Base-by-base conservation (phyloP, 2,329 filamentous ascomycete species). In the Cordyceps javanica region DNA sequence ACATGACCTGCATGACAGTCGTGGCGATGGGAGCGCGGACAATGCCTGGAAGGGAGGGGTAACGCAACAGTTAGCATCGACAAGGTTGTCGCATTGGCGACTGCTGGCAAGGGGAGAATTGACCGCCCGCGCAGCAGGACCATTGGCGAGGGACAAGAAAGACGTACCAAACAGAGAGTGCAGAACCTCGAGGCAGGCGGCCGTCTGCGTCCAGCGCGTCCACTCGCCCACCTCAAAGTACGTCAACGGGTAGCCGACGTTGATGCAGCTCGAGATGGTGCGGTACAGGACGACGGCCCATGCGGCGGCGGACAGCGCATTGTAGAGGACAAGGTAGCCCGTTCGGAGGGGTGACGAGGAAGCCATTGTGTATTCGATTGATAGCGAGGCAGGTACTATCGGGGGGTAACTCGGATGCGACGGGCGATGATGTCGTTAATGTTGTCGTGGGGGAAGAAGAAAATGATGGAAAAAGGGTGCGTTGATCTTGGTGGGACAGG, bases 1-100 rank as follows among this genome's bases (percentile, higher is more conserved):
- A 90, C 23, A 89, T 82, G 61, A 97, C 92, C 74, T 99, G 94
- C 86, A 96, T 91, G 38, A 83, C 73, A 6, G 94, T 97, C 5
- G 94, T 97, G 65, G 88, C 65, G 66, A 97, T 72, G 2, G 93
- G 91, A 1, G 93, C 87, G 67, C 93, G 86, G 54, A 99, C 93
- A 67, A 97, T 71, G 59, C 90, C 90, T 4, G 10, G 32, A 38
- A 13, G 21, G 30, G 11, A 48, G 25, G 25, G n/a, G 34, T 16
- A 38, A n/a, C 19, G 30, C 3, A 3, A 3, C 42, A 21, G 21
- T 58, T 48, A 58, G 56, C 41, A 46, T 55, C 19, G n/a, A 14
- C 39, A 16, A 7, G 21, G 41, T 4, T n/a, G 41, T 45, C 41
- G 41, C 41, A 45, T 45, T 13, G 21, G 41, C 42, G 23, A 25